Evolutionary conservation across 345 rosid genomes (phyloP), one percentile per base, ranked within the genome.

Genomic region (Rhodamnia argentea): DNA sequence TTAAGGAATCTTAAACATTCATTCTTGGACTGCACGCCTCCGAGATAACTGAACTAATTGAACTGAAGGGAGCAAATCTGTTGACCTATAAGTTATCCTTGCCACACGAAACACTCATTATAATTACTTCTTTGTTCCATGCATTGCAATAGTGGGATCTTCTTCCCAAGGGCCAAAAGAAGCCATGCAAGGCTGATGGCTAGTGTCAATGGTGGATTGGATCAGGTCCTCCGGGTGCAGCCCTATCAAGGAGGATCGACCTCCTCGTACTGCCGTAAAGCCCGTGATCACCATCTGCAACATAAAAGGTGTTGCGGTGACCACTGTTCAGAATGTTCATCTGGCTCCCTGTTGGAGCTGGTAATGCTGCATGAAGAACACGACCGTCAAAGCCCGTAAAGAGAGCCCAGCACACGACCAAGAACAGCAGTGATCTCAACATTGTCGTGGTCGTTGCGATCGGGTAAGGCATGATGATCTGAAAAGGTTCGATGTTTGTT

Each of bases 141-240:
- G 44, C 7, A 18, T 37, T 37, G 13, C 78, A 16, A 70, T 70
- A 18, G 24, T 32, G 22, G 78, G 47, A 37, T 32, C 78, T 32
- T 32, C 78, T 32, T 18, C 78, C 24, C 44, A 32, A 18, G 78
- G 78, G 78, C 11, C 13, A 32, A 70, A 32, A 47, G 20, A 70
- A 9, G 78, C 78, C 78, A 32, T 18, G 78, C 24, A 70, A 70
- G 47, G 37, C 47, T 9, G 47, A 70, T 70, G 78, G 44, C 15
- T 20, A 42, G 59, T n/a, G 58, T 22, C 24, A 5, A 23, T 91
- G 88, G 82, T 89, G 92, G 7, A 86, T 91, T 78, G 86, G 87
- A 56, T 91, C 91, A 2, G 91, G 91, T 15, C 90, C 90, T 18
- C 87, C 87, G 8, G 89, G 91, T 20, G 86, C 86, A 47, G 87